Evolutionary conservation across 371 early-diverging fungal genomes (phyloP).

Genomic region (Capillidium heterosporum): DNA sequence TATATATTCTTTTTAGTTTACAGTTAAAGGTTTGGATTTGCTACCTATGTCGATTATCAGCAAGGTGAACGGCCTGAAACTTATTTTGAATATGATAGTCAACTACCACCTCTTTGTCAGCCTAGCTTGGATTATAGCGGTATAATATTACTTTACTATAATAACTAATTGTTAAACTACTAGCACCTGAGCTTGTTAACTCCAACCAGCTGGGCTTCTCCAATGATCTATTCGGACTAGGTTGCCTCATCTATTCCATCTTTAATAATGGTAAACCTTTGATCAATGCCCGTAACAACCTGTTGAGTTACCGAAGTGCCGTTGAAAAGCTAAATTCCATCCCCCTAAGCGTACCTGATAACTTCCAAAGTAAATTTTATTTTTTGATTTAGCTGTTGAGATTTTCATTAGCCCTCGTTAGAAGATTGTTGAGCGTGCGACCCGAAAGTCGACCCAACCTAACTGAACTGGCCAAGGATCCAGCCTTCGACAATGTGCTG

Average conservation of each 20-base stretch:
- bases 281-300: slow-evolving; percentile 38
- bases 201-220: slow-evolving; percentile 28
- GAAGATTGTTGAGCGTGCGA: slow-evolving; percentile 25
- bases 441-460: slow-evolving; percentile 39
- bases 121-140: slow-evolving; percentile 39
- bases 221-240: slow-evolving; percentile 67
- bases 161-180: too few relatives aligned
- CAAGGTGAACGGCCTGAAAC: slow-evolving; percentile 13
- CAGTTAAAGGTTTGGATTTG: slow-evolving; percentile 37
- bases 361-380: slow-evolving; percentile 21
- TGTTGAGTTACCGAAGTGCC: slow-evolving; percentile 40
- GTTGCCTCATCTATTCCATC: slow-evolving; percentile 56
- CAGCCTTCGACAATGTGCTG: slow-evolving; percentile 59
- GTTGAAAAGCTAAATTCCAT: slow-evolving; percentile 23
- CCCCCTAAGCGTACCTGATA: slow-evolving; percentile 26
- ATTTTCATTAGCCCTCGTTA: slow-evolving; percentile 22
- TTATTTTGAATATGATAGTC: slow-evolving; percentile 32
- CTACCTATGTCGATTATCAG: slow-evolving; percentile 32
- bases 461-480: slow-evolving; percentile 36
- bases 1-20: not conserved
- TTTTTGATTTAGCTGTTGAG: not conserved
- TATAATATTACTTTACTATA: not conserved
- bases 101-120: slow-evolving; percentile 42
- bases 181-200: slow-evolving; percentile 61
- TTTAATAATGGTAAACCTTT: slow-evolving; percentile 51